Percentiles rank a stretch among this genome's conserved stretches.
Conservation (phyloP, 2,329 filamentous ascomycete genomes). For the Ophiostoma pallidulum region DNA sequence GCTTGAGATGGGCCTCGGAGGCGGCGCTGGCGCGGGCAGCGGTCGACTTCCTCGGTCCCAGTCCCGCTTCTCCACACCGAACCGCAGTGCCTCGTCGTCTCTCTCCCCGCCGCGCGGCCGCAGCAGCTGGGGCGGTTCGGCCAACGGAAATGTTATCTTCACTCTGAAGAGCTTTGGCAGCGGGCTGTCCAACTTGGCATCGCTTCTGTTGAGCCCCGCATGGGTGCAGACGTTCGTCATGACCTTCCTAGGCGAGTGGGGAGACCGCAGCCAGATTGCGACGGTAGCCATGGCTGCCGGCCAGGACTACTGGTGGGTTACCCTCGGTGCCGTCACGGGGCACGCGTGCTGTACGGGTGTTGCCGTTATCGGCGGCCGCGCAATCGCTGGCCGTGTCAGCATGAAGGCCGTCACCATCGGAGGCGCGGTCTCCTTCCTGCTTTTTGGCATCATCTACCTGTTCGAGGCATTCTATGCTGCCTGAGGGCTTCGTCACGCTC, state of each 20-base stretch:
- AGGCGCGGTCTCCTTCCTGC: constrained; percentile 78
- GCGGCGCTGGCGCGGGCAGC: constrained; percentile 13
- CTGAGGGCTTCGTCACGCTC: not conserved
- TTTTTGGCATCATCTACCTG: constrained; percentile 88
- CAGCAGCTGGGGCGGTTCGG: constrained; percentile 34
- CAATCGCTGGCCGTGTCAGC: constrained; percentile 88
- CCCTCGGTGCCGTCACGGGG: constrained; percentile 73
- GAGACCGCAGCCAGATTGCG: constrained; percentile 92
- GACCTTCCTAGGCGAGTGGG: constrained; percentile 98
- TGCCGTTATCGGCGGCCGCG: constrained; percentile 83
- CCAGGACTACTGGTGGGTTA: constrained; percentile 99
- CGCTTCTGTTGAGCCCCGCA: constrained; percentile 80
- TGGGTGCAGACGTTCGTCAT: constrained; percentile 99
- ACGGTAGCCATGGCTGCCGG: constrained; percentile 98
- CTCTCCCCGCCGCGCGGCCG: constrained; percentile 55
- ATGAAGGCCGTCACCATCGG: constrained; percentile 92
- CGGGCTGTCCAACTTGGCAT: constrained; percentile 78
- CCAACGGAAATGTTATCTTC: constrained; percentile 33
- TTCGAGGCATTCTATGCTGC: constrained; percentile 59
- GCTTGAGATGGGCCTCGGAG: constrained; percentile 68
- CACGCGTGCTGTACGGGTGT: constrained; percentile 85
- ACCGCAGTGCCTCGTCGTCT: constrained; percentile 72
- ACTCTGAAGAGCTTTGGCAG: constrained; percentile 44
- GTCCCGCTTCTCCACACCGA: constrained; percentile 68
- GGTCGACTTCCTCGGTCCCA: constrained; percentile 60